Percentiles rank a stretch among this genome's conserved stretches.
Evolutionary conservation across 2,329 filamentous ascomycete species (phyloP).

Genomic region (Xylariaceae sp.): DNA sequence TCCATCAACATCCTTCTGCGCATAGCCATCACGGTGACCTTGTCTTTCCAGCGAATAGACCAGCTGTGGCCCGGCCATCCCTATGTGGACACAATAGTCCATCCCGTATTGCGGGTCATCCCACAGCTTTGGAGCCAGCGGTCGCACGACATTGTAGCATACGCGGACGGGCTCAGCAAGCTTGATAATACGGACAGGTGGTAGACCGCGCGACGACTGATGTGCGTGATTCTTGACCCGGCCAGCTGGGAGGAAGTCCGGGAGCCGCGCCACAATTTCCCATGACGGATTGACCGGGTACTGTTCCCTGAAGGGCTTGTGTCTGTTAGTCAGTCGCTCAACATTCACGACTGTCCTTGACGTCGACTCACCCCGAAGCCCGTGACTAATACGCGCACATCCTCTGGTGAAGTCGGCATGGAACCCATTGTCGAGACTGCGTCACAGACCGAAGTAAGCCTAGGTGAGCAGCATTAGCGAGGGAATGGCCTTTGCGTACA

Average conservation of each 20-base stretch:
- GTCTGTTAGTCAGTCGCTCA: constrained; percentile 12
- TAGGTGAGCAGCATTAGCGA: too few species aligned
- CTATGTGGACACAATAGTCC: constrained; percentile 72
- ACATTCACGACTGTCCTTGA: constrained; percentile 14
- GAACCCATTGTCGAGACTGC: constrained; percentile 30
- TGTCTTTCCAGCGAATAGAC: constrained; percentile 68
- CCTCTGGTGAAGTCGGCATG: constrained; percentile 25
- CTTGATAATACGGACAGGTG: constrained; percentile 57
- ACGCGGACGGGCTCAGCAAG: constrained; percentile 67
- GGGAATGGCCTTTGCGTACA: too few species aligned
- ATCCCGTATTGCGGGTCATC: constrained; percentile 36
- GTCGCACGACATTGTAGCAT: constrained; percentile 63
- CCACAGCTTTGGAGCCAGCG: constrained; percentile 62
- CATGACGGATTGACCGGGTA: constrained; percentile 75
- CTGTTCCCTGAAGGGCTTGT: constrained; percentile 71
- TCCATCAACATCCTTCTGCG: constrained; percentile 65
- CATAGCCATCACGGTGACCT: constrained; percentile 70
- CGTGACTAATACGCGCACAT: constrained; percentile 57
- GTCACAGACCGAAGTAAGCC: too few species aligned
- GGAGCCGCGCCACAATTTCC: constrained; percentile 69
- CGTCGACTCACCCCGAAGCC: constrained; percentile 53
- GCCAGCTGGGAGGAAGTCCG: constrained; percentile 55
- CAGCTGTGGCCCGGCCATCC: constrained; percentile 65
- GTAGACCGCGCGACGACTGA: constrained; percentile 32
- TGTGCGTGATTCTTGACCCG: constrained; percentile 38